phyloP scores from a whole-genome alignment of 2,329 filamentous ascomycete species.

The Talaromyces sp. region DNA sequence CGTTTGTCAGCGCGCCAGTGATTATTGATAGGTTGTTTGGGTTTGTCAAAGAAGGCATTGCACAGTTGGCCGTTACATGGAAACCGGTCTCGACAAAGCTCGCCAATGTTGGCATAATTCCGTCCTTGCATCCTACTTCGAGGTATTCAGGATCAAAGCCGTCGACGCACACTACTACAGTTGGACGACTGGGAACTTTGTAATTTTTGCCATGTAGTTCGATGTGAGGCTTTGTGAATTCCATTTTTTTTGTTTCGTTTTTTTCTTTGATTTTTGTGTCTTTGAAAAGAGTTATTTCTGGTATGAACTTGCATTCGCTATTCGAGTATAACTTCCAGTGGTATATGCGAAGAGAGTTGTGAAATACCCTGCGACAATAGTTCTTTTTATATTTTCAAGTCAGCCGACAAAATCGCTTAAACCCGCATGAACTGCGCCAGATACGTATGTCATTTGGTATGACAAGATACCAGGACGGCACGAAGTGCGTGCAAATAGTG shows the following conservation, averaged over 20 bases:
- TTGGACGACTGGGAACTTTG: constrained; percentile 27
- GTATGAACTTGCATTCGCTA: not conserved
- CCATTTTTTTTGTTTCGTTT: constrained; percentile 4
- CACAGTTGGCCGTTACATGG: constrained; percentile 31
- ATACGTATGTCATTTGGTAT: not conserved
- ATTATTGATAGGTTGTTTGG: constrained; percentile 44
- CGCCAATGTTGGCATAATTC: constrained; percentile 30
- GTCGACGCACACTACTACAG: constrained; percentile 40
- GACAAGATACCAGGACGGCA: not conserved
- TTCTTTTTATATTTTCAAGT: not conserved
- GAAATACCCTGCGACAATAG: not conserved
- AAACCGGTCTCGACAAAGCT: constrained; percentile 32
- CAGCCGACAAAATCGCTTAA: not conserved
- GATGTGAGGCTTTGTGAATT: constrained; percentile 11
- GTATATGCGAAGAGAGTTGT: not conserved
- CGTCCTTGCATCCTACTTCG: constrained; percentile 26
- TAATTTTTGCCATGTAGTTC: constrained; percentile 26
- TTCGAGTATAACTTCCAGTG: not conserved
- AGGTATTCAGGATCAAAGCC: constrained; percentile 43
- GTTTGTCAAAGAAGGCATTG: constrained; percentile 43
- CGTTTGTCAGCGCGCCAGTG: constrained; percentile 34
- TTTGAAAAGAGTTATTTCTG: not conserved
- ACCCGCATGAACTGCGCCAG: not conserved
- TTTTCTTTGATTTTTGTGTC: not conserved
- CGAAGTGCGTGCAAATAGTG: not conserved